Evolutionary conservation across 2,329 filamentous ascomycete species (phyloP).

Genomic region (Ophiostoma himal-ulmi): DNA sequence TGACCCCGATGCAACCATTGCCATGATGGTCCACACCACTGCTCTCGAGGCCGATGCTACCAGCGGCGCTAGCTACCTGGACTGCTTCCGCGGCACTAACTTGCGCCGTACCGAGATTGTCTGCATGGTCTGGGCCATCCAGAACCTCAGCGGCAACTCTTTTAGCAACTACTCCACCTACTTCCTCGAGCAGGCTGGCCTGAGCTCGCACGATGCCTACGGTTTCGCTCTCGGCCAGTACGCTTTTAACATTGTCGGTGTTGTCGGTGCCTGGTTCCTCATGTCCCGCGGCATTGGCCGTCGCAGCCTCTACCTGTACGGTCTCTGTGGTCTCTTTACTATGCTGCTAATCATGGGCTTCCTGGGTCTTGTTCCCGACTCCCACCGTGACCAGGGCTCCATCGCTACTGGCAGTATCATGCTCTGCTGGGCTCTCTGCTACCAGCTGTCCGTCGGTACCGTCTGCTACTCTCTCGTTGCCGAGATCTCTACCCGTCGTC

Average conservation of each 20-base stretch:
- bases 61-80: slow-evolving; percentile 64
- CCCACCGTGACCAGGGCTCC: slow-evolving; percentile 54
- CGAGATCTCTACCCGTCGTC: slow-evolving; percentile 72
- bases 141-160: slow-evolving; percentile 57
- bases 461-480: slow-evolving; percentile 85
- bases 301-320: slow-evolving; percentile 68
- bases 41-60: slow-evolving; percentile 68
- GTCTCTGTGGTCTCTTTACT: slow-evolving; percentile 63
- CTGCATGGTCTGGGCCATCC: slow-evolving; percentile 59
- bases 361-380: slow-evolving; percentile 63
- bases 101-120: slow-evolving; percentile 69
- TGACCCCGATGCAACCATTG: slow-evolving; percentile 74
- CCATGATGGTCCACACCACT: slow-evolving; percentile 90
- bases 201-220: slow-evolving; percentile 48
- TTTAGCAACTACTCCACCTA: slow-evolving; percentile 62
- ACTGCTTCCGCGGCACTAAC: slow-evolving; percentile 79
- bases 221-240: slow-evolving; percentile 60
- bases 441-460: slow-evolving; percentile 82
- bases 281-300: slow-evolving; percentile 72
- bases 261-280: slow-evolving; percentile 74
- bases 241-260: slow-evolving; percentile 70
- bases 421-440: slow-evolving; percentile 74
- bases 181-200: slow-evolving; percentile 56
- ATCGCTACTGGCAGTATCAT: slow-evolving; percentile 81
- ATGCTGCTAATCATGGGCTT: slow-evolving; percentile 84